These are phyloP conservation scores for Xerocomellus amylosporus DNA, from an alignment of 768 basidiomycete genomes.

Conservation along the genomic window DNA sequence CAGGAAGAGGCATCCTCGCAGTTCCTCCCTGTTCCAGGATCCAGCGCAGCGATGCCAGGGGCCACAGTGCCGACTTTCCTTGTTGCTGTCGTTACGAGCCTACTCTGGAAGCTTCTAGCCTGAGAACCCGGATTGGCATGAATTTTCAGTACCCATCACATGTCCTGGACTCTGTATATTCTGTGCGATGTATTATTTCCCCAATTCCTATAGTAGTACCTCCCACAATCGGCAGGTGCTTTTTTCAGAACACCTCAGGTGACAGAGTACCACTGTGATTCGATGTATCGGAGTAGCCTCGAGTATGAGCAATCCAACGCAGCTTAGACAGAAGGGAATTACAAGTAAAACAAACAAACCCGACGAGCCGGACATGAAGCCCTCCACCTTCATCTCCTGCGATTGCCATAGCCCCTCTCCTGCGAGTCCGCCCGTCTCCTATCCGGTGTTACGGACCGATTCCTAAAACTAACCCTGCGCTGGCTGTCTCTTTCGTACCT, in stretches of 20 bases:
- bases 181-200: conserved; percentile 7
- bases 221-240: neutral
- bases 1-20: conserved; percentile 50
- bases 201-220: neutral
- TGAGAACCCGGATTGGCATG: neutral
- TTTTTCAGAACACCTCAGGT: neutral
- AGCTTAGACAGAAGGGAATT: neutral
- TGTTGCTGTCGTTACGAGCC: conserved; percentile 18
- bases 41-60: conserved; percentile 35
- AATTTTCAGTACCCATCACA: neutral
- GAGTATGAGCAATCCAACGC: neutral
- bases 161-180: neutral
- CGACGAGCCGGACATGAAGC: neutral
- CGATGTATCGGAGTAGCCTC: neutral
- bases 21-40: conserved; percentile 62
- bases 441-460: conserved; percentile 27
- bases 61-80: conserved; percentile 25
- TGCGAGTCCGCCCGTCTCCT: conserved; percentile 21
- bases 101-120: conserved; percentile 27
- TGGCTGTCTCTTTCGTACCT: conserved; percentile 22
- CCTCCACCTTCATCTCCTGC: conserved; percentile 19
- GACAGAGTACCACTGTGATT: neutral
- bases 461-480: conserved; percentile 18
- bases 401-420: conserved; percentile 21
- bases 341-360: conserved; percentile 1